Percentiles rank a stretch among this genome's conserved stretches.
These are phyloP conservation scores for Sextonia rubra DNA, from an alignment of 164 flowering plant species.

Conservation along the genomic window DNA sequence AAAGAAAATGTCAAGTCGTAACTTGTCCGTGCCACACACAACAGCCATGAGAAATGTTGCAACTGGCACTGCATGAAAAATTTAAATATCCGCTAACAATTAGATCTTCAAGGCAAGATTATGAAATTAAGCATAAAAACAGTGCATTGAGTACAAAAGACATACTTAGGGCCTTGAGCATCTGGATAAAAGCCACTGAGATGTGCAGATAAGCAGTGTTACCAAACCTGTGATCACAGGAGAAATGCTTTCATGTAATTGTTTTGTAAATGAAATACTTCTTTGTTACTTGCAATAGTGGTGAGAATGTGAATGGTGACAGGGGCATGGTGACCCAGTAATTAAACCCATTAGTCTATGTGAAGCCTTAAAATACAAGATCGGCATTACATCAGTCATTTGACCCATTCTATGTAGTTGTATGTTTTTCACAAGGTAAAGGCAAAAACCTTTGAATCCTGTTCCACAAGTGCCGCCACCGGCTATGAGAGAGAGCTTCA, in stretches of 20 bases:
- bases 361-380: too few species aligned
- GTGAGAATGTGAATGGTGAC: too few species aligned
- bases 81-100: neutral
- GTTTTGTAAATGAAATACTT: neutral
- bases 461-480: too few species aligned
- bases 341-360: too few species aligned
- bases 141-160: constrained; percentile 7
- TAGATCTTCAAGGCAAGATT: neutral
- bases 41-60: constrained; percentile 97
- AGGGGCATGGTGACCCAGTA: too few species aligned
- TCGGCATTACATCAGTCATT: too few species aligned
- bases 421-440: too few species aligned
- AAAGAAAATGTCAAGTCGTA: constrained; percentile 87
- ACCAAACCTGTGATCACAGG: constrained; percentile 73
- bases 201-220: constrained; percentile 97
- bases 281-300: too few species aligned
- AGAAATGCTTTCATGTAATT: neutral
- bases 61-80: constrained; percentile 78
- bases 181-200: constrained; percentile 98
- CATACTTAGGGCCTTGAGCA: constrained; percentile 99
- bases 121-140: neutral
- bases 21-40: constrained; percentile 88
- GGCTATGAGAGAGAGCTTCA: too few species aligned
- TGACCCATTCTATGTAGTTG: too few species aligned
- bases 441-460: too few species aligned